Percentiles rank a stretch among this genome's conserved stretches.
Evolutionary conservation across 2,329 filamentous ascomycete genomes (phyloP).

Genomic region (Emmonsiellopsis sp.): DNA sequence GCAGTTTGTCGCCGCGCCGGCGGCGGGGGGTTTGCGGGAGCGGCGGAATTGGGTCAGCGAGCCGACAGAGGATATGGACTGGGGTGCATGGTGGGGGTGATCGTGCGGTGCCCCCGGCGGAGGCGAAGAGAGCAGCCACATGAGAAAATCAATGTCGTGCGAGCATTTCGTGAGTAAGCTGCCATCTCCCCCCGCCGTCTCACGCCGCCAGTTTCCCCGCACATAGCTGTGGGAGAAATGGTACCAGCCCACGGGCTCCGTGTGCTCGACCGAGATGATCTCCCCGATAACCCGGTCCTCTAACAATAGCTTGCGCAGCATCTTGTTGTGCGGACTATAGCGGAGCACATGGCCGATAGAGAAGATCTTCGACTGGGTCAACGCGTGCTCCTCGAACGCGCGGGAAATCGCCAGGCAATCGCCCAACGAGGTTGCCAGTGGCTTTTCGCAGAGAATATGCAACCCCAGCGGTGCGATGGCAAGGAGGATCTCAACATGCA

Average conservation of each 20-base stretch:
- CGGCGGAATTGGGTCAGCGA: constrained; percentile 69
- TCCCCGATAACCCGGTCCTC: constrained; percentile 72
- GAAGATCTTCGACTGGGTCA: constrained; percentile 50
- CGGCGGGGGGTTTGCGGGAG: constrained; percentile 63
- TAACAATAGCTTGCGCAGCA: constrained; percentile 69
- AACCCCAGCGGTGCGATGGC: constrained; percentile 60
- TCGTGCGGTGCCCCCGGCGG: constrained; percentile 34
- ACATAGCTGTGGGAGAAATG: constrained; percentile 90
- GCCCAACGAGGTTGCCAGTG: constrained; percentile 66
- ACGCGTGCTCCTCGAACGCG: constrained; percentile 15
- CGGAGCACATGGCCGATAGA: constrained; percentile 89
- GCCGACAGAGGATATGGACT: constrained; percentile 66
- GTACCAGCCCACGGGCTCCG: constrained; percentile 93
- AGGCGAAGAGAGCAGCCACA: constrained; percentile 83
- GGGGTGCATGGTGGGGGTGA: constrained; percentile 59
- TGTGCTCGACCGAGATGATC: constrained; percentile 77
- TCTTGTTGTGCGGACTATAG: constrained; percentile 86
- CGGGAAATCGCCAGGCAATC: constrained; percentile 67
- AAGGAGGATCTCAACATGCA: constrained; percentile 72
- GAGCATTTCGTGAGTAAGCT: constrained; percentile 91
- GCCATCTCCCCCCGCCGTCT: constrained; percentile 60
- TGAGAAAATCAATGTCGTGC: constrained; percentile 85
- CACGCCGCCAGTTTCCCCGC: constrained; percentile 83
- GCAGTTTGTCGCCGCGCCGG: constrained; percentile 77
- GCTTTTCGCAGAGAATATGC: constrained; percentile 94